Conservation (phyloP, 495 filamentous ascomycete species). For the Astrothelium macrocarpum region DNA sequence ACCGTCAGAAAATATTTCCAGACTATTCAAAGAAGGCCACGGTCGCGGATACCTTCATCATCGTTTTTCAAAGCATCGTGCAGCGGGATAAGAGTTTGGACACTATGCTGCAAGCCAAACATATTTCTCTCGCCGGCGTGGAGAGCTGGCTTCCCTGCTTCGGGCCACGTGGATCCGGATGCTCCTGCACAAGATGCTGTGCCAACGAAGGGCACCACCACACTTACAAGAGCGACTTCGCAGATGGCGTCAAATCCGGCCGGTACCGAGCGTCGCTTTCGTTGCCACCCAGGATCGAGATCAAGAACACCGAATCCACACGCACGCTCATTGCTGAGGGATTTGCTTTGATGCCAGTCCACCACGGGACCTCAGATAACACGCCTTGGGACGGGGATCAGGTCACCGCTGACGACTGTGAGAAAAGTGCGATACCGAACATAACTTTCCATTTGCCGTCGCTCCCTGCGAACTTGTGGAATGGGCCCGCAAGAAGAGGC, state of each 20-base stretch:
- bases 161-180: background rate
- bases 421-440: background rate
- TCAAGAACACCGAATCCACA: background rate
- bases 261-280: background rate
- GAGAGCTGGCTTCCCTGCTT: background rate
- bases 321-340: background rate
- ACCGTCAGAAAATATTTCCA: background rate
- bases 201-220: background rate
- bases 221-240: background rate
- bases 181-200: background rate
- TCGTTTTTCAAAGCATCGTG: background rate
- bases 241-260: background rate
- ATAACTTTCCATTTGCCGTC: background rate
- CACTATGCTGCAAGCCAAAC: background rate
- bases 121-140: background rate
- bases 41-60: background rate
- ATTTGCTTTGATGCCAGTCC: background rate
- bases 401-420: background rate
- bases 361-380: background rate
- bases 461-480: background rate
- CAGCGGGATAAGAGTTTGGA: background rate
- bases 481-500: background rate
- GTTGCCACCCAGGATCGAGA: background rate
- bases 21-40: background rate
- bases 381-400: background rate